Base-by-base conservation (phyloP, 257 asterid species). In the Thymus quinquecostatus region DNA sequence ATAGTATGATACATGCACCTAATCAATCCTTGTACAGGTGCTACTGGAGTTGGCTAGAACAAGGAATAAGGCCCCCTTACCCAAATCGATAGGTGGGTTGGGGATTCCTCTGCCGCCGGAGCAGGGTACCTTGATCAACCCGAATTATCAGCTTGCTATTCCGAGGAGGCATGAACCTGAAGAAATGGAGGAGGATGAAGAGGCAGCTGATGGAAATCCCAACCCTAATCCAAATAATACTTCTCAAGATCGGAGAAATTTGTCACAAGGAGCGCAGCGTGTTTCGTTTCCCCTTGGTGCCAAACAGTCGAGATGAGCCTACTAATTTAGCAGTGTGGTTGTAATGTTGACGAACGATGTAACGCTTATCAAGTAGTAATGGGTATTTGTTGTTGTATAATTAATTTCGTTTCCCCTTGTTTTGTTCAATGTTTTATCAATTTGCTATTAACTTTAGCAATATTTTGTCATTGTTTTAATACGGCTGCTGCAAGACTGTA, bases 151-250 rank as follows among this genome's bases (percentile, higher is more conserved):
- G 70, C 88, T 88, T 40, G 93, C 97, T 27, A 79, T 90, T 14
- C 82, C 89, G 1, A 86, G 76, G 78, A 86, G 78, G 65, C 87
- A 74, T 36, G 77, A 1, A 44, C 72, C 74, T 21, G 97, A 90
- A 80, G 98, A 90, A 85, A 83, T 86, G 0, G 98, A 92, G 73
- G 98, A 90, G 5, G 95, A 84, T 21, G 96, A 92, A 71, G 93
- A 90, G 67, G 66, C 75, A 29, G 68, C 75, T 3, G 88, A 82
- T 63, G 76, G 83, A 47, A 78, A 74, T 67, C 68, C 90, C 14
- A 64, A 68, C 40, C 77, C 84, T 1, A 77, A 54, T 53, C 65
- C 83, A 3, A 44, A 44, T 2, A 70, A 66, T 49, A 72, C 70
- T 53, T 64, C 91, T 33, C 89, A 83, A 67, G 95, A 86, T 12